Conservation (phyloP, 768 basidiomycete genomes). For the Lentinula lateritia region DNA sequence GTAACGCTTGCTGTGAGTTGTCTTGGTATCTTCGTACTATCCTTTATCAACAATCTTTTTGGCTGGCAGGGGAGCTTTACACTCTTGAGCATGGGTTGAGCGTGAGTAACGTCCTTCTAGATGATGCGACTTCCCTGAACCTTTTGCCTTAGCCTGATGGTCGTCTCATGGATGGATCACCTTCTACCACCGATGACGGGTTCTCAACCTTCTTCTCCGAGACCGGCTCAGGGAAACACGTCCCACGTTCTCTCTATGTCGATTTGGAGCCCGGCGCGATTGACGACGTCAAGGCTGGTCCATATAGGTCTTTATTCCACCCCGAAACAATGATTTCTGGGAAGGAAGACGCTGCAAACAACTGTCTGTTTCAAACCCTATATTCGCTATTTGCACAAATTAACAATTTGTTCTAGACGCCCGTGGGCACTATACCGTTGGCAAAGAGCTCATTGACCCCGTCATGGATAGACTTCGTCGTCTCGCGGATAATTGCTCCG, state of each 20-base stretch:
- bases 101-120: slow-evolving; percentile 44
- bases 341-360: slow-evolving; percentile 99
- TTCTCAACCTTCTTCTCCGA: slow-evolving; percentile 99
- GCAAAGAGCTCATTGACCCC: slow-evolving; percentile 94
- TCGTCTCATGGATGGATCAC: slow-evolving; percentile 70
- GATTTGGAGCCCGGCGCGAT: slow-evolving; percentile 94
- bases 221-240: slow-evolving; percentile 89
- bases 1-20: slow-evolving; percentile 90
- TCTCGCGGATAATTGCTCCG: slow-evolving; percentile 93
- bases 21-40: slow-evolving; percentile 7
- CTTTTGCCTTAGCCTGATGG: slow-evolving; percentile 72
- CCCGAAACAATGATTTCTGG: slow-evolving; percentile 96
- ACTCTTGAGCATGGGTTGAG: slow-evolving; percentile 96
- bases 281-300: slow-evolving; percentile 90
- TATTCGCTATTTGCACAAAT: slow-evolving; percentile 11
- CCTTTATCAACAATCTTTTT: slow-evolving; percentile 13
- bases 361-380: slow-evolving; percentile 57
- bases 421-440: slow-evolving; percentile 97
- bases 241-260: slow-evolving; percentile 94
- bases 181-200: slow-evolving; percentile 69
- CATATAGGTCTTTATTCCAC: slow-evolving; percentile 93
- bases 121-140: slow-evolving; percentile 7
- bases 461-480: slow-evolving; percentile 95
- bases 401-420: slow-evolving; percentile 55
- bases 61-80: slow-evolving; percentile 84